These are phyloP conservation scores for Rasamsonia emersonii DNA, from an alignment of 2,329 filamentous ascomycete genomes.

Conservation along the genomic window DNA sequence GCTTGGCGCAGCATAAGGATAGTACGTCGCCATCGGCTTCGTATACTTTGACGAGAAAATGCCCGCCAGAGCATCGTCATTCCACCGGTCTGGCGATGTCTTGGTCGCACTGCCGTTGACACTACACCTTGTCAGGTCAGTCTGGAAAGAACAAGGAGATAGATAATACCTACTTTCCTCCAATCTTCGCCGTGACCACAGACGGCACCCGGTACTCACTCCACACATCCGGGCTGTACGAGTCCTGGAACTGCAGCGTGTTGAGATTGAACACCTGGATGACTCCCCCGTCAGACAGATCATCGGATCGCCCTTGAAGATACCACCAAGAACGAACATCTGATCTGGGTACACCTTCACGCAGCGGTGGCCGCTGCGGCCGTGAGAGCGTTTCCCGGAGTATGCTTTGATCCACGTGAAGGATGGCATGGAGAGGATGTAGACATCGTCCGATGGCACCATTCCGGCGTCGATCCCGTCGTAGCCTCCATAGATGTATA, in stretches of 20 bases:
- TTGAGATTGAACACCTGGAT: conserved; percentile 43
- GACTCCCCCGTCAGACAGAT: conserved; percentile 45
- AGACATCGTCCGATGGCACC: conserved; percentile 23
- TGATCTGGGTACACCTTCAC: conserved; percentile 41
- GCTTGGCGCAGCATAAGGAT: conserved; percentile 43
- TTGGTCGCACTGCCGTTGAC: conserved; percentile 24
- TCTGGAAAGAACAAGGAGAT: conserved; percentile 1
- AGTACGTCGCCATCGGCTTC: conserved; percentile 48
- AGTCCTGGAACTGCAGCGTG: conserved; percentile 21
- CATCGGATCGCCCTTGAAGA: conserved; percentile 8
- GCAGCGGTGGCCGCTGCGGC: conserved; percentile 24
- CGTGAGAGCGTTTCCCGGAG: conserved; percentile 12
- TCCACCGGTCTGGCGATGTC: conserved; percentile 35
- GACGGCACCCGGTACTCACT: conserved; percentile 22
- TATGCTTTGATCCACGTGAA: conserved; percentile 24
- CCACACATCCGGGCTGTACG: conserved; percentile 23
- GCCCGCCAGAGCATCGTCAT: conserved; percentile 36
- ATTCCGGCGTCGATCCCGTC: conserved; percentile 12
- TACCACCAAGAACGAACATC: conserved; percentile 33
- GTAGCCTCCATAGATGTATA: conserved; percentile 30
- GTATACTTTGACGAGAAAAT: conserved; percentile 52
- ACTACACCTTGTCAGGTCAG: conserved; percentile 14
- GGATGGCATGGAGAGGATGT: conserved; percentile 26
- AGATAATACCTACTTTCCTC: conserved; percentile 22
- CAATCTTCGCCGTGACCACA: conserved; percentile 22